Percentiles rank a stretch among this genome's conserved stretches.
Conservation (phyloP, 2,329 filamentous ascomycete species). For the Trichoderma endophyticum region DNA sequence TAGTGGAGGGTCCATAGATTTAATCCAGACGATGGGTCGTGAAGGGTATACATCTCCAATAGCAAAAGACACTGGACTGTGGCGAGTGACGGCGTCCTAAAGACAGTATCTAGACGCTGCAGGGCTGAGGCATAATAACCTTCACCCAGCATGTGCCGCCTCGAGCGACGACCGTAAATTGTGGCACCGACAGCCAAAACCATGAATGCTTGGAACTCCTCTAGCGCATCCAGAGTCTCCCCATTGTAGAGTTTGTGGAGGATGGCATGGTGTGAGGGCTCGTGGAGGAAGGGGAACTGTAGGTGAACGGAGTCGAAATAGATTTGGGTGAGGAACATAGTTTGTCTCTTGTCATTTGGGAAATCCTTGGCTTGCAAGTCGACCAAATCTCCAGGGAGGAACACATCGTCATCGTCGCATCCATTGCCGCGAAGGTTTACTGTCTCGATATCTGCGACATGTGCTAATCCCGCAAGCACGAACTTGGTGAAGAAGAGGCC, state of each 20-base stretch:
- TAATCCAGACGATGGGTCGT: constrained; percentile 46
- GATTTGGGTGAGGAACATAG: constrained; percentile 35
- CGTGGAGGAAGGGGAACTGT: constrained; percentile 49
- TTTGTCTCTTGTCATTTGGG: constrained; percentile 11
- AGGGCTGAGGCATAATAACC: constrained; percentile 41
- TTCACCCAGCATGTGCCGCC: constrained; percentile 8
- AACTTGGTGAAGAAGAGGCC: constrained; percentile 52
- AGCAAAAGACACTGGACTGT: constrained; percentile 49
- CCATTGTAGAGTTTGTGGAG: constrained; percentile 36
- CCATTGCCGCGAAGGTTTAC: background rate
- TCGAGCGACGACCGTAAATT: constrained; percentile 35
- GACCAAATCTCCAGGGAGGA: constrained; percentile 36
- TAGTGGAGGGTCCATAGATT: constrained; percentile 56
- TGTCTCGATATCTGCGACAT: constrained; percentile 6
- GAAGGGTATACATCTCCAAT: constrained; percentile 47
- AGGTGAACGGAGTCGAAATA: constrained; percentile 49
- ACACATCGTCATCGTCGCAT: background rate
- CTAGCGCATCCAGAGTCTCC: constrained; percentile 29
- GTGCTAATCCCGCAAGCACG: constrained; percentile 35
- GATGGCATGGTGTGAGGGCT: constrained; percentile 40
- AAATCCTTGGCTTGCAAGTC: constrained; percentile 26
- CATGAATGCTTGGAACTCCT: constrained; percentile 50
- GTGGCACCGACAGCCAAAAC: constrained; percentile 49
- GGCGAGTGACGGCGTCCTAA: constrained; percentile 46
- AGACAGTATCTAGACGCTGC: constrained; percentile 43